Evolutionary conservation across 2,329 filamentous ascomycete species (phyloP).

Genomic region (Colletotrichum tamarilloi): DNA sequence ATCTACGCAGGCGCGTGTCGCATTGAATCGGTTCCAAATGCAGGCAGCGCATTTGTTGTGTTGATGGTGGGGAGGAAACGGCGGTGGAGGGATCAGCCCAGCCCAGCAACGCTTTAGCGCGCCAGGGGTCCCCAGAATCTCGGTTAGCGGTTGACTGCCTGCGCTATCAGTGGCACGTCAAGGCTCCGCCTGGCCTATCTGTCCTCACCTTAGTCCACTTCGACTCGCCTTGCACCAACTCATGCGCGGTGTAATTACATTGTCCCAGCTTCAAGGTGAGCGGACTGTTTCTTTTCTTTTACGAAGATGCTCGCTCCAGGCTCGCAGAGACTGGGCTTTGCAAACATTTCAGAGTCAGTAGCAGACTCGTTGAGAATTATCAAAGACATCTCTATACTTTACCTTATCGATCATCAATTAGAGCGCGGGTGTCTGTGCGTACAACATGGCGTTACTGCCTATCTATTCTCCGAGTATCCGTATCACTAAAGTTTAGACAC

Average conservation of each 20-base stretch:
- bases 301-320: background rate
- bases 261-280: background rate
- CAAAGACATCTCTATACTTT: too few relatives aligned
- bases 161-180: background rate
- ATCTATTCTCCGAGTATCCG: background rate
- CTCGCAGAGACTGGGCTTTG: background rate
- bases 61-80: constrained; percentile 31
- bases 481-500: too few relatives aligned
- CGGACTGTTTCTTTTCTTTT: background rate
- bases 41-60: constrained; percentile 31
- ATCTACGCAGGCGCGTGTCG: constrained; percentile 4
- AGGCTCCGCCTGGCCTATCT: background rate
- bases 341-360: background rate
- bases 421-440: background rate
- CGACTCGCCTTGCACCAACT: background rate
- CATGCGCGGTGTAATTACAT: background rate
- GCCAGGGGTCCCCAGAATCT: background rate
- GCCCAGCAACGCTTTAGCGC: constrained; percentile 20
- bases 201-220: background rate
- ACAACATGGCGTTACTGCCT: background rate
- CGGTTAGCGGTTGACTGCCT: background rate
- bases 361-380: background rate
- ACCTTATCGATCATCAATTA: background rate
- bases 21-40: constrained; percentile 24
- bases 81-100: constrained; percentile 33